phyloP scores from a whole-genome alignment of 495 filamentous ascomycete species.

The Elaphomyces granulatus region DNA sequence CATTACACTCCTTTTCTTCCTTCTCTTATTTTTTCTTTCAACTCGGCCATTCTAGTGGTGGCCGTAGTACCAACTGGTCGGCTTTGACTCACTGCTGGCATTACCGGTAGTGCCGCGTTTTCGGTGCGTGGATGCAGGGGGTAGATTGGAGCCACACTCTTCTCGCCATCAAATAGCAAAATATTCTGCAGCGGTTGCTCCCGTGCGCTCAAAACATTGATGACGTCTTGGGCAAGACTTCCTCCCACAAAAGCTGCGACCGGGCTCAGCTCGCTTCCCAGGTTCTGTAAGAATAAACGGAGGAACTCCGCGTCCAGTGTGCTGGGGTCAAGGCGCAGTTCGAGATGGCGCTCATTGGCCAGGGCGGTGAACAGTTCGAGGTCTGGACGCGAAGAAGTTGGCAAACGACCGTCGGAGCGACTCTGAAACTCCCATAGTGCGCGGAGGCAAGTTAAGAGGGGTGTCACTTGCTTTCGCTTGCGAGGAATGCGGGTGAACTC shows the following conservation, averaged over 20 bases:
- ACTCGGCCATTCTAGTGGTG: background rate
- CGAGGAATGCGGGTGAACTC: slow-evolving; percentile 51
- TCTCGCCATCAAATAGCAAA: slow-evolving; percentile 78
- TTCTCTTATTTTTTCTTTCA: too few relatives aligned
- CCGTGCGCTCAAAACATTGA: slow-evolving; percentile 78
- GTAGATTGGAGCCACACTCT: slow-evolving; percentile 61
- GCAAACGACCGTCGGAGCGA: slow-evolving; percentile 34
- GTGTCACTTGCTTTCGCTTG: slow-evolving; percentile 58
- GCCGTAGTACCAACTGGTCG: background rate
- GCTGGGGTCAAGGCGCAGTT: slow-evolving; percentile 60
- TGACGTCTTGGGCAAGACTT: slow-evolving; percentile 85
- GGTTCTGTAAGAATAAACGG: slow-evolving; percentile 66
- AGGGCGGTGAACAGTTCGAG: slow-evolving; percentile 59
- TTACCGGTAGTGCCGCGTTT: slow-evolving; percentile 10
- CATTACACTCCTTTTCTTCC: too few relatives aligned
- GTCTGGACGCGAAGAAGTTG: slow-evolving; percentile 44
- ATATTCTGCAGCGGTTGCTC: slow-evolving; percentile 96
- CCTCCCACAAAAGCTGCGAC: slow-evolving; percentile 85
- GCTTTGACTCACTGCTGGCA: background rate
- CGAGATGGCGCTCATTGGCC: slow-evolving; percentile 57
- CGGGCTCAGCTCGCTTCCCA: slow-evolving; percentile 69
- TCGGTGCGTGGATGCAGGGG: slow-evolving; percentile 51
- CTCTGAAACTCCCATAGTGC: slow-evolving; percentile 69
- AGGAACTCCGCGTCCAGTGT: slow-evolving; percentile 67
- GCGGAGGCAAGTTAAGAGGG: slow-evolving; percentile 65